phyloP scores from a whole-genome alignment of 768 basidiomycete genomes.

The Galerina marginata region DNA sequence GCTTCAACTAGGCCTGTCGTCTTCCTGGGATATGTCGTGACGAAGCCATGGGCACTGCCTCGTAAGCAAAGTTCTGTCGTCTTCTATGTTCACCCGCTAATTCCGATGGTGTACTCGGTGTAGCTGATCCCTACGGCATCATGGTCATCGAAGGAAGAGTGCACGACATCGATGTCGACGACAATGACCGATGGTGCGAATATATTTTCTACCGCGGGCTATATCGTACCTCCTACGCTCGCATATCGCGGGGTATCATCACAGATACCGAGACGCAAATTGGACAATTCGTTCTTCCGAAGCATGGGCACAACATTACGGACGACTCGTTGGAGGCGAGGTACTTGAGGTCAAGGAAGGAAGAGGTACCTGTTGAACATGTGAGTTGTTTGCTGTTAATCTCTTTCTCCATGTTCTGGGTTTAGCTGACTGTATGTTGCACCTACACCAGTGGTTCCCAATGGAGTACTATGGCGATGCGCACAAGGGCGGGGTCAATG shows the following conservation, averaged over 20 bases:
- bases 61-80: constrained; percentile 46
- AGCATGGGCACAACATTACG: constrained; percentile 52
- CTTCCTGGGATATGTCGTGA: constrained; percentile 85
- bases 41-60: constrained; percentile 62
- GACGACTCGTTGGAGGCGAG: constrained; percentile 68
- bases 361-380: constrained; percentile 66
- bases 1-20: constrained; percentile 75
- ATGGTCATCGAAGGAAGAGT: constrained; percentile 78
- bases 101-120: not conserved
- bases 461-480: constrained; percentile 68
- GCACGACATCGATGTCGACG: constrained; percentile 79
- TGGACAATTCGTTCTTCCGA: constrained; percentile 81
- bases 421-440: not conserved
- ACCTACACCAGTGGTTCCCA: constrained; percentile 71
- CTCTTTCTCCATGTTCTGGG: not conserved
- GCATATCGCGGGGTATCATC: constrained; percentile 81
- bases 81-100: not conserved
- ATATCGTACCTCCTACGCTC: constrained; percentile 81
- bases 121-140: constrained; percentile 79
- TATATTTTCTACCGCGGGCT: constrained; percentile 87
- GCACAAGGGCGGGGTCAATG: constrained; percentile 60
- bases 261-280: constrained; percentile 93
- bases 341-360: constrained; percentile 71
- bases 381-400: constrained; percentile 41
- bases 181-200: constrained; percentile 85